Conservation (phyloP, 495 filamentous ascomycete species). For the Chlorociboria aeruginascens region DNA sequence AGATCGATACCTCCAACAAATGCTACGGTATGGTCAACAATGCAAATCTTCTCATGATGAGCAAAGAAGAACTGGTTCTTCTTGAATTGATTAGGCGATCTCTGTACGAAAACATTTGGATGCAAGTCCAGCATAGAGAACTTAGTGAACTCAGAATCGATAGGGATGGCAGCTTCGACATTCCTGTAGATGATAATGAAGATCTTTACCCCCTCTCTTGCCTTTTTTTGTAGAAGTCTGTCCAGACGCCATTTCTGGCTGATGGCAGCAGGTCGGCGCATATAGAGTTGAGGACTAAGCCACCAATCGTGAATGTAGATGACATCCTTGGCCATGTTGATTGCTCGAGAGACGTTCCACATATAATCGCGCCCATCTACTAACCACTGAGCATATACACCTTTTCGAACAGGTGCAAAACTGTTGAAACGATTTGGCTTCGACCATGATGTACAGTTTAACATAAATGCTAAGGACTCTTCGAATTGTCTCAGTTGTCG, state of each 20-base stretch:
- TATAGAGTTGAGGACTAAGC: conserved; percentile 92
- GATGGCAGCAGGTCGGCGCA: conserved; percentile 88
- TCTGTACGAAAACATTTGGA: conserved; percentile 89
- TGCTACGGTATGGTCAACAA: conserved; percentile 92
- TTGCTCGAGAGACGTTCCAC: conserved; percentile 97
- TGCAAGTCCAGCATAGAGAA: conserved; percentile 94
- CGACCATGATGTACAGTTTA: conserved; percentile 66
- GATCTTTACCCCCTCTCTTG: conserved; percentile 89
- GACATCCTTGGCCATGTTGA: conserved; percentile 96
- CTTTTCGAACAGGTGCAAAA: conserved; percentile 80
- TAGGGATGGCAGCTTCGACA: conserved; percentile 94
- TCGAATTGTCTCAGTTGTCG: conserved; percentile 84
- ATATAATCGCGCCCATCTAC: conserved; percentile 97
- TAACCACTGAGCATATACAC: conserved; percentile 90
- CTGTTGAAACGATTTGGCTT: conserved; percentile 78
- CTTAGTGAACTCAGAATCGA: conserved; percentile 98
- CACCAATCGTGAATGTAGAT: conserved; percentile 99
- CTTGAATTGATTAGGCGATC: conserved; percentile 92
- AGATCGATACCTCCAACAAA: conserved; percentile 96
- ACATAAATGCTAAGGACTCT: conserved; percentile 80
- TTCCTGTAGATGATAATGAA: conserved; percentile 98
- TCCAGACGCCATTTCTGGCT: conserved; percentile 98
- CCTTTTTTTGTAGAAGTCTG: conserved; percentile 86
- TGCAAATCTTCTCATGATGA: conserved; percentile 93
- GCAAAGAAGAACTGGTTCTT: conserved; percentile 99